Evolutionary conservation across 306 rosid species (phyloP), one percentile per base, ranked within the genome.

Genomic region (Lagenaria siceraria): DNA sequence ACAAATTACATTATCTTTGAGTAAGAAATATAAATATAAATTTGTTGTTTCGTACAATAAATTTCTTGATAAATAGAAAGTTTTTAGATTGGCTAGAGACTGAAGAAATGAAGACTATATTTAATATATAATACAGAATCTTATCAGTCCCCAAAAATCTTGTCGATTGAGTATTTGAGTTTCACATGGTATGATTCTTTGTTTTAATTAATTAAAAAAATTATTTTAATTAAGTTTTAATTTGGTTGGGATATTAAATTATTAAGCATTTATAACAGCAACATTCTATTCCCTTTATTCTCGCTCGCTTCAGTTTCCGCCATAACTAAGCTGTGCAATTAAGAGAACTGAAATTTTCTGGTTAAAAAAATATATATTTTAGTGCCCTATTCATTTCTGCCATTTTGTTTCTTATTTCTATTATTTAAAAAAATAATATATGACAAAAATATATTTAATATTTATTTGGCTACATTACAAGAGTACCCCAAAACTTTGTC

Each of bases 211-310:
- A 22, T 40, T 43, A 42, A 21, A 27, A 2, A 42, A 4, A 27
- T 68, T 42, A 21, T 68, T 21, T 36, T 38, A 35, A 65, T 31
- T 1, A 33, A 60, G 66, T 17, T 46, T 5, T 51, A 51, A 18
- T 29, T 33, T 40, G 46, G 1, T 29, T 63, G 46, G 22, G 42
- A 31, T 62, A 29, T 31, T n/a, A n/a, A n/a, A n/a, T n/a, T n/a
- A n/a, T n/a, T 31, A 62, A 62, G 74, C 49, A 66, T 36, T 66
- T 66, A 40, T 10, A 38, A 35, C 22, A 38, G 31, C 29, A 19
- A 66, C 74, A 66, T 66, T 66, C 74, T 38, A 9, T 66, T 36
- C 74, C 25, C 74, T 66, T 38, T 66, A 66, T 66, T 36, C 74
- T 51, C 55, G 17, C 18, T 35, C 49, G 19, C 74, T 66, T 66